phyloP scores from a whole-genome alignment of 2,329 filamentous ascomycete genomes.

The Chalaropsis ovoidea region DNA sequence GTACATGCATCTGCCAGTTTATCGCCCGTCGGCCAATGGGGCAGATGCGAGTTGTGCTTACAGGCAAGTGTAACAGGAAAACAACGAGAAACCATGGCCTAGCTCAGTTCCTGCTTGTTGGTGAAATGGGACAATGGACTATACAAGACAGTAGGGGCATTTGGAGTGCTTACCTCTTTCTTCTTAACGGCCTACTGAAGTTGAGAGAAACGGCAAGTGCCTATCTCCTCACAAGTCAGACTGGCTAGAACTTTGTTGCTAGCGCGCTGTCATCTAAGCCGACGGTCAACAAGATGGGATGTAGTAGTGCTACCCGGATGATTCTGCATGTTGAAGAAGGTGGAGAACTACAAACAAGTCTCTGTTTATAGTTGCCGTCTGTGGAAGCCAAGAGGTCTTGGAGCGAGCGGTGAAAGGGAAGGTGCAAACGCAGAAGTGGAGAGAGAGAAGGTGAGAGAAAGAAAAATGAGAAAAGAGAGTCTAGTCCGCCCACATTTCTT shows the following conservation, averaged over 20 bases:
- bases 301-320: neutral
- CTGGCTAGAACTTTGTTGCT: neutral
- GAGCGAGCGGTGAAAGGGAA: slow-evolving; percentile 14
- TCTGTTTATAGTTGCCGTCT: neutral
- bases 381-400: neutral
- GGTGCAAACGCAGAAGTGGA: slow-evolving; percentile 18
- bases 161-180: too few species aligned
- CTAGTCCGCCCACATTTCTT: neutral
- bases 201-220: too few species aligned
- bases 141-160: too few species aligned
- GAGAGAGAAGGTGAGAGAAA: neutral
- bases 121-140: too few species aligned
- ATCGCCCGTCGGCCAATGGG: neutral
- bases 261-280: neutral
- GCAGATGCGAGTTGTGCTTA: neutral
- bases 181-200: too few species aligned
- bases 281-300: neutral
- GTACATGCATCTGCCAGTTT: too few species aligned
- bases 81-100: too few species aligned
- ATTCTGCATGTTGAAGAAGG: neutral
- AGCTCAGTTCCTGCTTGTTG: too few species aligned
- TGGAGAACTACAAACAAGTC: neutral
- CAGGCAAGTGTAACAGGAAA: neutral
- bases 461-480: neutral
- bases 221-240: neutral